Evolutionary conservation across 352 stramenopile genomes (phyloP).

Genomic region (Blastocystis sp.): DNA sequence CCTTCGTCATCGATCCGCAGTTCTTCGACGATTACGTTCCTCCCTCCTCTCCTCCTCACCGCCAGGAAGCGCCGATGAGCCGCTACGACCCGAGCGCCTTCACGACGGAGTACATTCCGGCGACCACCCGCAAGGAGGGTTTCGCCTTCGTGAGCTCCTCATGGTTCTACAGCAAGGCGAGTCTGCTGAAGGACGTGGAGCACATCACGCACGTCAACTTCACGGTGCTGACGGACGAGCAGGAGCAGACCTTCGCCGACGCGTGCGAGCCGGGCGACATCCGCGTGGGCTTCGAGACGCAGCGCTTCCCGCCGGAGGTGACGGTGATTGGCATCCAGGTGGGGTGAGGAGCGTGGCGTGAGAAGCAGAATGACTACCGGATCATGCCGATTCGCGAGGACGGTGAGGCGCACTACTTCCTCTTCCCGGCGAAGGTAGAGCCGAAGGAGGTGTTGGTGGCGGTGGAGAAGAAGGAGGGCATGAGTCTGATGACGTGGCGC

Average conservation of each 20-base stretch:
- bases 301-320: conserved; percentile 19
- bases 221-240: conserved; percentile 21
- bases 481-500: conserved; percentile 8
- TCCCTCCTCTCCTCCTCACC: not conserved
- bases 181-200: not conserved
- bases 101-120: conserved; percentile 26
- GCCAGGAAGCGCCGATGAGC: not conserved
- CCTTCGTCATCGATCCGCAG: conserved; percentile 24
- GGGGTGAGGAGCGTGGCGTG: not conserved
- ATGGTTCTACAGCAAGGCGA: conserved; percentile 41
- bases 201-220: conserved; percentile 27
- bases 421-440: not conserved
- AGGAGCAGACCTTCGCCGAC: not conserved
- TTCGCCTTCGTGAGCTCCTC: conserved; percentile 17
- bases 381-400: conserved; percentile 60
- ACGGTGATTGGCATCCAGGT: conserved; percentile 38
- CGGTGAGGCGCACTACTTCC: conserved; percentile 10
- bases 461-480: conserved; percentile 8
- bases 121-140: conserved; percentile 20
- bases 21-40: conserved; percentile 27
- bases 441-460: not conserved
- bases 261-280: conserved; percentile 20
- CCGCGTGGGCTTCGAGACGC: conserved; percentile 52
- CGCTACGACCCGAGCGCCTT: conserved; percentile 1
- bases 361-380: conserved; percentile 35